Evolutionary conservation across 208 protist genomes (phyloP), one percentile per base, ranked within the genome.

Genomic region (Trypanosoma melophagium): DNA sequence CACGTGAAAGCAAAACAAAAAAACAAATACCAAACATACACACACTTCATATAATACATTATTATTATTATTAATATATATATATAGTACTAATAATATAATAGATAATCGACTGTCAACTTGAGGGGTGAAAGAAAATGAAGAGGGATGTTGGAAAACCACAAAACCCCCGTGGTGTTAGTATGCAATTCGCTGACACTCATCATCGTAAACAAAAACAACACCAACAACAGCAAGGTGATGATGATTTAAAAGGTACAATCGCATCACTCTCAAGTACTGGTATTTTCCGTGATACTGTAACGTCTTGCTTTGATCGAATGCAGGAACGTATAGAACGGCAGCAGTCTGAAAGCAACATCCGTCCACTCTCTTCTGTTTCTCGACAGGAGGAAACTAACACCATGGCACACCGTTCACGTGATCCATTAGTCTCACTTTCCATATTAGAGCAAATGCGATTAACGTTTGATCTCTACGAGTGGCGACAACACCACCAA

Each of bases 391-490:
- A 47, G 42, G 42, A 47, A 47, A 22, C 0, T 21, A 59, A 13
- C 3, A 53, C 31, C n/a, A 64, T 71, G 57, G 21, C 56, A n/a
- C 2, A 47, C 4, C 66, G 66, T n/a, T 41, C 19, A 25, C 7
- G 31, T 28, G 54, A 74, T 44, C 69, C 69, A 13, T 12, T 35
- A 2, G 61, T 68, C 0, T 45, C 69, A 0, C 69, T 74, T 50
- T 0, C 17, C n/a, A n/a, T 68, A 22, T 45, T 74, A 25, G 61
- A 66, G 25, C 28, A 44, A 24, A 74, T 74, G 61, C 69, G 35
- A 25, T 35, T 74, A 9, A 54, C 61, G 13, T 74, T 74, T 67
- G 55, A 63, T 7, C n/a, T 68, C 4, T 53, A 68, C 31, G 70
- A 69, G 24, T 66, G 50, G 45, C 57, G 63, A 3, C 21, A 54